Evolutionary conservation across 2,329 filamentous ascomycete genomes (phyloP), one percentile per base, ranked within the genome.

Genomic region (Calonectria multiphialidica): DNA sequence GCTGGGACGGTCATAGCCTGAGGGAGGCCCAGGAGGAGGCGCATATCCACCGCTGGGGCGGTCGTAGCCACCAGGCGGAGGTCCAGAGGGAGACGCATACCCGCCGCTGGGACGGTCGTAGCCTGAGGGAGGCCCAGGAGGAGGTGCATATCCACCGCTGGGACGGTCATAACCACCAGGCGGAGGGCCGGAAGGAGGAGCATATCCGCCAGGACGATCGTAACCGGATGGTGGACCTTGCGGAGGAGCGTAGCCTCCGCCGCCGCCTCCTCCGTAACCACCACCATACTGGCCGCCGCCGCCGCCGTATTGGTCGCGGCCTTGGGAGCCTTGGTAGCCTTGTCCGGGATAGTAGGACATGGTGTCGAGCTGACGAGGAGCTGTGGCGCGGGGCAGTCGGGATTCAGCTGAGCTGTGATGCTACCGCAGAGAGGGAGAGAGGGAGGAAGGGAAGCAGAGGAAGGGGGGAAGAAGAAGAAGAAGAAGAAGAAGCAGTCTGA

Each of bases 331-430:
- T 76, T 86, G 78, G 53, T 84, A 80, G 73, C 85, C 83, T 76
- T 85, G 84, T 66, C 84, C 84, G 37, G 84, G 84, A 78, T 83
- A 85, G 75, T 83, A 82, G 50, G 84, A 85, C 84, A 85, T 85
- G 75, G 64, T 67, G 55, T 59, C 53, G 53, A 33, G 28, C 13
- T n/a, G 25, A 21, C 30, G 40, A 57, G 44, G n/a, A 47, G 21
- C 33, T 59, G 53, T 45, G 30, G 25, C 33, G 30, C 30, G 53
- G 18, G 33, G 59, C 28, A 44, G 33, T 30, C 33, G 28, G 45
- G 37, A 33, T 40, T 15, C 25, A 69, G 47, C 15, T n/a, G 49
- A 69, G 47, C 15, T n/a, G 49, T 23, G 40, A 35, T 49, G 68
- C 55, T 42, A 57, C 21, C 64, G 57, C 47, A 68, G 35, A 25